Percentiles rank a stretch among this genome's conserved stretches.
These are phyloP conservation scores for Fusarium tricinctum DNA, from an alignment of 2,329 filamentous ascomycete genomes.

Conservation along the genomic window DNA sequence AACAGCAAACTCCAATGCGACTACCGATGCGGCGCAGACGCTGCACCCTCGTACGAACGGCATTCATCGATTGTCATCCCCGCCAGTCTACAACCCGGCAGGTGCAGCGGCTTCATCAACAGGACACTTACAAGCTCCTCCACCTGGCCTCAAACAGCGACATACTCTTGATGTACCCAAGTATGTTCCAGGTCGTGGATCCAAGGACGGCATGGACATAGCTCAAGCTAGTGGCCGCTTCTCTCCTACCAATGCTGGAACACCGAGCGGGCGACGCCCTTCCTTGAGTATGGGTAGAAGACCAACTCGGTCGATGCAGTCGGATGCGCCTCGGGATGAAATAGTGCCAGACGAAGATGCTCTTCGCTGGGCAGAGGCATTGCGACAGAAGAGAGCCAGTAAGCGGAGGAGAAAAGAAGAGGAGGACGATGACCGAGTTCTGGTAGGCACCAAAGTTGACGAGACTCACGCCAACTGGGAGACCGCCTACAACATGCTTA, in stretches of 20 bases:
- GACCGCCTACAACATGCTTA: constrained; percentile 99
- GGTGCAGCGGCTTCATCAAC: constrained; percentile 62
- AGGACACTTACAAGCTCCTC: constrained; percentile 63
- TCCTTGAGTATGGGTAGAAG: constrained; percentile 87
- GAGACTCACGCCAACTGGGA: constrained; percentile 98
- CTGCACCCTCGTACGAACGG: constrained; percentile 49
- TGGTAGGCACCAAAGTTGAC: constrained; percentile 97
- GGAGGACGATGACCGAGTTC: constrained; percentile 92
- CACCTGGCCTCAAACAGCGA: constrained; percentile 77
- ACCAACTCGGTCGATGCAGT: constrained; percentile 86
- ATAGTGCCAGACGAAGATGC: constrained; percentile 90
- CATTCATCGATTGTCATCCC: constrained; percentile 74
- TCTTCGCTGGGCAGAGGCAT: constrained; percentile 90
- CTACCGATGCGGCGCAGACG: constrained; percentile 49
- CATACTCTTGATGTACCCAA: constrained; percentile 92
- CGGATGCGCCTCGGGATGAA: constrained; percentile 87
- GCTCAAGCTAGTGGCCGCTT: constrained; percentile 83
- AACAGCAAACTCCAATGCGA: constrained; percentile 44
- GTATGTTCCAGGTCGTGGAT: constrained; percentile 72
- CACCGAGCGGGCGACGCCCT: constrained; percentile 73
- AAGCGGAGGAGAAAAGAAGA: constrained; percentile 86
- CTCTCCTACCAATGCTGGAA: constrained; percentile 73
- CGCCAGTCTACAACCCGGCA: constrained; percentile 67
- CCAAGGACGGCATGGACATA: constrained; percentile 79
- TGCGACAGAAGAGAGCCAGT: constrained; percentile 90